Evolutionary conservation across 345 rosid species (phyloP), one percentile per base, ranked within the genome.

Genomic region (Citrus sinensis): DNA sequence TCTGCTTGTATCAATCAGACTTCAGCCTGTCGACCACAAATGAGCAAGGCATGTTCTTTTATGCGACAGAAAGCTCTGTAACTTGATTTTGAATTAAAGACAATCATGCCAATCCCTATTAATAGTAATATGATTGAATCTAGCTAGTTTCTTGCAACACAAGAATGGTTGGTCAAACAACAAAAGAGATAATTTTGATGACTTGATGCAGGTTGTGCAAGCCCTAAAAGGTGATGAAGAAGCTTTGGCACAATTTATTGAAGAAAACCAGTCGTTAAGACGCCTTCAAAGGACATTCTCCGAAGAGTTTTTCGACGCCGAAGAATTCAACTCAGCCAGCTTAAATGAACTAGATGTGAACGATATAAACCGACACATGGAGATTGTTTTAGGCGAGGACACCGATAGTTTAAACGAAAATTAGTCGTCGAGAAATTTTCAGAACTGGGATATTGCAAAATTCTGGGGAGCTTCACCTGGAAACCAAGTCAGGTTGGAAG

Each of bases 1-100:
- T 85, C 95, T 85, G 1, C 71, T 91, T 94, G 98, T 79, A 81
- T 94, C 60, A 92, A 89, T 32, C 91, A 86, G 61, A 88, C 97
- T 37, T 89, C 99, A 17, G 78, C 91, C 29, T 87, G 90, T 27
- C 88, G 99, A 59, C 99, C 99, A 72, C 85, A 74, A 59, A 96
- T 94, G 91, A 86, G 77, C 63, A 94, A 92, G 97, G 99, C 51
- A 46, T 46, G 51, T 46, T 46, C 51, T 46, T 46, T 46, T 3
- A 13, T 46, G 51, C 51, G 1, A 13, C 1, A 0, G 51, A 46
- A 1, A 11, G 16, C 51, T 46, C 51, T 46, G 17, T 46, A 0
- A 46, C 51, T 46, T 1, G 5, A 46, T 46, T 46, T 42, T 46
- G 17, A 46, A 46, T 11, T 11, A 13, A 46, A 46, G 51, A 13